Evolutionary conservation across 2,329 filamentous ascomycete genomes (phyloP).

Genomic region (Pseudogymnoascus verrucosus): DNA sequence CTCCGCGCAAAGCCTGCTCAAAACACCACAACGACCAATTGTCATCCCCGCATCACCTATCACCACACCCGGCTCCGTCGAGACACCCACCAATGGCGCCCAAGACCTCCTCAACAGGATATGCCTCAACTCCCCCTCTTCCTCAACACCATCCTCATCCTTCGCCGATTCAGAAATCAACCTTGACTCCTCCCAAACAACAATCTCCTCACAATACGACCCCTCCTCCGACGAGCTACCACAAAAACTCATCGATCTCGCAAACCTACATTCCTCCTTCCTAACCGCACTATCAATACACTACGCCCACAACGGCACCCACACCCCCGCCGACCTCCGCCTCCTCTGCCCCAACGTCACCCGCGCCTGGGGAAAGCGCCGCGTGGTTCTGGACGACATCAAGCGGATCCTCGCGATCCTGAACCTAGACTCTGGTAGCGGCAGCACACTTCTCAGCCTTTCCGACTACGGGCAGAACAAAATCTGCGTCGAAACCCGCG

Average conservation of each 20-base stretch:
- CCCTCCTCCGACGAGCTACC: conserved; percentile 35
- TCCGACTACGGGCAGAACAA: conserved; percentile 46
- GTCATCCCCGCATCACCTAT: conserved; percentile 11
- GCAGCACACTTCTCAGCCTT: conserved; percentile 33
- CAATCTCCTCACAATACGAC: conserved; percentile 13
- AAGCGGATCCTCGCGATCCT: conserved; percentile 60
- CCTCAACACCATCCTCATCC: conserved; percentile 15
- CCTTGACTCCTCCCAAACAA: background rate
- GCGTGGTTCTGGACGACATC: conserved; percentile 57
- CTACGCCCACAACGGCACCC: conserved; percentile 58
- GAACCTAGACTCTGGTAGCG: conserved; percentile 18
- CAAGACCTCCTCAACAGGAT: conserved; percentile 24
- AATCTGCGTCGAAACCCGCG: conserved; percentile 49
- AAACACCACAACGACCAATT: conserved; percentile 22
- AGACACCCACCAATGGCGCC: conserved; percentile 27
- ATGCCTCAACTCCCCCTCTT: conserved; percentile 20
- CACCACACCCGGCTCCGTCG: conserved; percentile 11
- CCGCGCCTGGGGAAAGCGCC: conserved; percentile 64
- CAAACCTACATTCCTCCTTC: conserved; percentile 58
- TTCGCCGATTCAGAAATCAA: conserved; percentile 13
- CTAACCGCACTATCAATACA: conserved; percentile 61
- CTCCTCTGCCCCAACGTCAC: conserved; percentile 55
- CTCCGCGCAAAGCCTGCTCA: conserved; percentile 14
- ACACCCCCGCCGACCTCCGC: conserved; percentile 55
- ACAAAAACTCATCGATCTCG: conserved; percentile 47